Base-by-base conservation (phyloP, 176 grass and related monocot genomes). In the Aegilops umbellulata region DNA sequence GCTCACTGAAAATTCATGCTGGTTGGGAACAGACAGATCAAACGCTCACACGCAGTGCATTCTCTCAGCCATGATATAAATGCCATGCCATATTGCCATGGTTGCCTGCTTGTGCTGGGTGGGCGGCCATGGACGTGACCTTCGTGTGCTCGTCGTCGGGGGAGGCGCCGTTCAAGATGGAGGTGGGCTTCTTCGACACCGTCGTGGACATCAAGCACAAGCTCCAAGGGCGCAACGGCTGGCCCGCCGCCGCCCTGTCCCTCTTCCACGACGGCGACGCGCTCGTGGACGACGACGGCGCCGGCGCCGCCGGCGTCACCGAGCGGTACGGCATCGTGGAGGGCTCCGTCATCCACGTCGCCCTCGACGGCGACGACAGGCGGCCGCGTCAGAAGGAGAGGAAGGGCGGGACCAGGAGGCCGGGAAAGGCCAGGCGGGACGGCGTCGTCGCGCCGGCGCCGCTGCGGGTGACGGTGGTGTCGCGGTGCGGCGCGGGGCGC, bases 161-260 rank as follows among this genome's bases (percentile, higher is more conserved):
- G 19, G 83, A 89, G 60, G 66, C 69, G 70, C 25, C 65, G 20
- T 88, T 95, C 86, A 60, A n/a, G 76, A 86, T 95, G 61, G 93
- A 95, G 86, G 84, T 92, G 41, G 88, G 90, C 76, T 95, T 88
- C 86, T 95, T 95, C 71, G 90, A 92, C 83, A 95, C 82, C 4
- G 86, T 95, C 64, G 20, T 16, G 19, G 93, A 95, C 79, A 90
- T 95, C 86, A 95, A 92, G 55, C 79, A 82, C 65, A 92, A 88
- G 88, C 83, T 95, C 79, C 85, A 95, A 36, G 80, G 76, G 15
- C 31, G 78, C 68, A 72, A 76, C 2, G 90, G 90, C 57, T 90
- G 78, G 82, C 86, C 85, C 41, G 80, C 78, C 62, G 46, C 83
- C 64, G 10, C 67, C 42, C 49, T 80, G 23, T 77, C 71, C 22